Percentiles rank a stretch among this genome's conserved stretches.
These are phyloP conservation scores for Lumnitzera littorea DNA, from an alignment of 345 rosid species.

Conservation along the genomic window DNA sequence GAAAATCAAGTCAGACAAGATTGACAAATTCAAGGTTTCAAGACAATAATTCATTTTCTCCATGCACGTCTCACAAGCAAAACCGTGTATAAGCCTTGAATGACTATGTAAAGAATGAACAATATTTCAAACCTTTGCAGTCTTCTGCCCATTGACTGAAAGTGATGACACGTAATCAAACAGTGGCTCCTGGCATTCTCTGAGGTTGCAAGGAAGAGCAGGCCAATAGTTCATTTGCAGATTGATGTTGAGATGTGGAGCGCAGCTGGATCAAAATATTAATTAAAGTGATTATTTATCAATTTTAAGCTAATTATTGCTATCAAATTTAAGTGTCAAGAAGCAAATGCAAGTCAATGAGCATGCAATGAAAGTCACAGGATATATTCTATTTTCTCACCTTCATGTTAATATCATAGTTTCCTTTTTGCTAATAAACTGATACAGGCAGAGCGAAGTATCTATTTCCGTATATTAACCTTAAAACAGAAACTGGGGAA, in stretches of 20 bases:
- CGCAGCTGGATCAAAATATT: conserved; percentile 38
- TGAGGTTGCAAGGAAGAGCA: conserved; percentile 74
- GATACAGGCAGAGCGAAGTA: no score
- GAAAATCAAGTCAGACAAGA: no score
- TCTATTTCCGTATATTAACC: no score
- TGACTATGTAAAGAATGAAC: background rate
- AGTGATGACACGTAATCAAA: conserved; percentile 66
- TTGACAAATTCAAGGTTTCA: no score
- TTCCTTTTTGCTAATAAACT: no score
- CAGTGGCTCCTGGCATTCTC: conserved; percentile 82
- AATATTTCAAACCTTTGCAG: conserved; percentile 55
- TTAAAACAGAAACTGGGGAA: no score
- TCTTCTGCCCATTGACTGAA: conserved; percentile 71
- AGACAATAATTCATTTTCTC: no score
- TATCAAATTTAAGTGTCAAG: background rate
- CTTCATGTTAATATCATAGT: no score
- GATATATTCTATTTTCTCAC: no score
- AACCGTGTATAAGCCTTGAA: no score
- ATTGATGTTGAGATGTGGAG: conserved; percentile 90
- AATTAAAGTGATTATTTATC: background rate
- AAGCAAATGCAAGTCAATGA: background rate
- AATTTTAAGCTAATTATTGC: background rate
- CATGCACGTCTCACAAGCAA: no score
- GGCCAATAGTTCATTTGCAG: conserved; percentile 99
- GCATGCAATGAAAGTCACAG: no score